Evolutionary conservation across 164 flowering plant species (phyloP), one percentile per base, ranked within the genome.

Genomic region (Vitis amurensis): DNA sequence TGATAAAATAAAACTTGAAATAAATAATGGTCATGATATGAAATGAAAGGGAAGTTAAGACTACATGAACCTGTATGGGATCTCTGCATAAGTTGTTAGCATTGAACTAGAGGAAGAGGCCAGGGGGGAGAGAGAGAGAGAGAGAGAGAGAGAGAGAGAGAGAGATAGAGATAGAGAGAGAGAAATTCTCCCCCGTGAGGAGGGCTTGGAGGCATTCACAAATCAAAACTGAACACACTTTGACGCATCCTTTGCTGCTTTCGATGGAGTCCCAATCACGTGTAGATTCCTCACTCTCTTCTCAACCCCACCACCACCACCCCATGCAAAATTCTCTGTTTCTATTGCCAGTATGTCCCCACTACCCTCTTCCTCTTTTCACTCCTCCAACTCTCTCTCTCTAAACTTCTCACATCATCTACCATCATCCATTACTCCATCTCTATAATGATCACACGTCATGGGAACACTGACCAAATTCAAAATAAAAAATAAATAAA

Each of bases 201-300:
- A 52, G 37, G 19, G 60, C 66, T 69, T 69, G 72, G 72, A 61
- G 58, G 66, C 72, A 69, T 62, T 62, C 72, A 62, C 37, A 53
- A 52, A 55, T 31, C 52, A 47, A 60, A 67, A 67, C 61, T 56
- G 61, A 67, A 67, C 52, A 56, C n/a, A 27, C 51, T 44, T 66
- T 66, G 51, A 66, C 69, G 29, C 61, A 30, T 55, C 69, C 59
- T 53, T 67, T 56, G 69, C 69, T 51, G 57, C 61, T 67, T 44
- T 67, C 69, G 61, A 67, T 67, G 69, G 37, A 17, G 51, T 67
- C 3, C 62, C 7, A 16, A 67, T 56, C 69, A 67, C 69, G 69
- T 55, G 69, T 17, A 44, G 69, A 67, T 56, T 56, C 69, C 52
- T 56, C 48, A 51, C 15, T 67, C 61, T 67, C 53, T 11, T 61